phyloP scores from a whole-genome alignment of 495 filamentous ascomycete species.

The Mycothermus thermophilus region DNA sequence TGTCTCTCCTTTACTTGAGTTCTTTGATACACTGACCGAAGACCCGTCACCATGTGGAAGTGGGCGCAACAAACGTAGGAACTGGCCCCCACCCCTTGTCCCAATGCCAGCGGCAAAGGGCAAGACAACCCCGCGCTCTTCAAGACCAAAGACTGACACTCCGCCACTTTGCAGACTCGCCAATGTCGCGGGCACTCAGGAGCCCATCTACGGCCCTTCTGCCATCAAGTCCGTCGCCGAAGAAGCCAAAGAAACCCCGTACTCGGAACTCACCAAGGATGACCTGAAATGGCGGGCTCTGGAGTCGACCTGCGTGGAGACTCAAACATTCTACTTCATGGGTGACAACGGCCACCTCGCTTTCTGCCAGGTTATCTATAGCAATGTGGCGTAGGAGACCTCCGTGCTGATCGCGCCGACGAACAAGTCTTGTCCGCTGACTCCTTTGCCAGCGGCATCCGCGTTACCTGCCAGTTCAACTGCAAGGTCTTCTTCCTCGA shows the following conservation, averaged over 20 bases:
- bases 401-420: constrained; percentile 6
- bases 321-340: constrained; percentile 89
- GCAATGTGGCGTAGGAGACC: constrained; percentile 74
- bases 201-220: constrained; percentile 88
- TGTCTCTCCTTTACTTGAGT: too few relatives aligned
- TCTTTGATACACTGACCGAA: too few relatives aligned
- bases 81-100: not conserved
- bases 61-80: constrained; percentile 36
- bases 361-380: constrained; percentile 88
- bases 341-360: constrained; percentile 62
- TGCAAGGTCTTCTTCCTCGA: constrained; percentile 72
- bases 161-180: constrained; percentile 47
- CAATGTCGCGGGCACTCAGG: constrained; percentile 84
- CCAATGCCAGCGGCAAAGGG: too few relatives aligned
- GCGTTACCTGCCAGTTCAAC: constrained; percentile 83
- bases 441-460: constrained; percentile 61
- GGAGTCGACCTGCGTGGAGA: constrained; percentile 83
- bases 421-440: too few relatives aligned
- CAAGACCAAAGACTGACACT: constrained; percentile 23
- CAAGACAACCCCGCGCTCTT: too few relatives aligned
- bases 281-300: constrained; percentile 69
- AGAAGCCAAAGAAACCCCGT: constrained; percentile 67
- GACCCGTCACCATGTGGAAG: constrained; percentile 31
- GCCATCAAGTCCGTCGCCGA: constrained; percentile 75
- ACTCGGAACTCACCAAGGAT: constrained; percentile 60